Percentiles rank a stretch among this genome's conserved stretches.
Evolutionary conservation across 2,329 filamentous ascomycete species (phyloP).

Genomic region (Alternaria triticimaculans): DNA sequence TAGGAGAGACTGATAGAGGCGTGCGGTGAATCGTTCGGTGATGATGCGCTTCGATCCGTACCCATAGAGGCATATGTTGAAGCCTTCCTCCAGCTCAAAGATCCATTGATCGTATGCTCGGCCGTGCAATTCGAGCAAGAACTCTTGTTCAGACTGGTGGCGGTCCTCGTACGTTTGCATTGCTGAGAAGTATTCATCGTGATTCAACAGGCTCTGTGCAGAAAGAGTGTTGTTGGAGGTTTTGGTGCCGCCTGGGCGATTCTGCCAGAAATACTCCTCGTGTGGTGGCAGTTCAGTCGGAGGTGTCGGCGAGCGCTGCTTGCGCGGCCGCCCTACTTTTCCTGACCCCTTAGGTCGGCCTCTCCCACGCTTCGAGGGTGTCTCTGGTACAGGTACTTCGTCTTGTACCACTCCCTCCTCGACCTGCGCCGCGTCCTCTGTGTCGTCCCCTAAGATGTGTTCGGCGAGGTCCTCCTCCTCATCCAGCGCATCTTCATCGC

Average conservation of each 20-base stretch:
- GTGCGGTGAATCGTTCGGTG: constrained; percentile 75
- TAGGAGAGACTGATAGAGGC: constrained; percentile 62
- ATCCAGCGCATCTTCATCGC: constrained; percentile 71
- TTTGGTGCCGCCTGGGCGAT: constrained; percentile 78
- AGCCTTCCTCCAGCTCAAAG: constrained; percentile 86
- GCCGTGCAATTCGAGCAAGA: constrained; percentile 76
- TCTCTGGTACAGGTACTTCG: constrained; percentile 54
- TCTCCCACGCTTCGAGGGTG: constrained; percentile 61
- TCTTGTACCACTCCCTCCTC: constrained; percentile 36
- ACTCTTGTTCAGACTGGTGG: constrained; percentile 72
- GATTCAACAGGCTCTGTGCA: constrained; percentile 77
- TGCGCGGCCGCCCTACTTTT: constrained; percentile 60
- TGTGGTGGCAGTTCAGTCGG: constrained; percentile 83
- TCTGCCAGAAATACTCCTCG: constrained; percentile 93
- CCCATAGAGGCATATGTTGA: constrained; percentile 85
- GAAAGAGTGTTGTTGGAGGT: constrained; percentile 87
- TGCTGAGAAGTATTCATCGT: constrained; percentile 87
- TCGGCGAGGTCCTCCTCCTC: constrained; percentile 72
- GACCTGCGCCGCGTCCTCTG: constrained; percentile 37
- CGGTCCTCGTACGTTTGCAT: constrained; percentile 70
- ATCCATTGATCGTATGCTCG: constrained; percentile 89
- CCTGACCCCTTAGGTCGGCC: constrained; percentile 47
- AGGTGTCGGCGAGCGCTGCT: constrained; percentile 76
- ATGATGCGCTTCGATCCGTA: constrained; percentile 87
- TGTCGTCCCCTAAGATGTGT: constrained; percentile 69